Conservation (phyloP, 2,329 filamentous ascomycete species). For the Cladosporium oxysporum region DNA sequence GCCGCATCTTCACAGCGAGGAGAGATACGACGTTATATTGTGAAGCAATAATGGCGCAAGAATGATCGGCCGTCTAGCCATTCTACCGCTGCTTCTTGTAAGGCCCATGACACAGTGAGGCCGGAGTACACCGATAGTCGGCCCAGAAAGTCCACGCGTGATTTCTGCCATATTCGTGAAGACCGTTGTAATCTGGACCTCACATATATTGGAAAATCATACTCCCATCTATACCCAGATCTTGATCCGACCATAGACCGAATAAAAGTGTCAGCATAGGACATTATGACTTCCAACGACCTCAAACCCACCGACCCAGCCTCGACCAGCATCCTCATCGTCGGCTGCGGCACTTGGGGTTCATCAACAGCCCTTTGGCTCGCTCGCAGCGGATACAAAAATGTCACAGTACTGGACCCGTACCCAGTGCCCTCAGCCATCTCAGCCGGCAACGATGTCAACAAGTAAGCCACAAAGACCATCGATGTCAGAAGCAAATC, state of each 20-base stretch:
- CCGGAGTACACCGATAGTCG: constrained; percentile 2
- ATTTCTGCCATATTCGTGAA: not conserved
- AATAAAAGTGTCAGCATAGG: not conserved
- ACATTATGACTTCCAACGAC: not conserved
- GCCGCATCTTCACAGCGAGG: not conserved
- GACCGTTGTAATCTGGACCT: not conserved
- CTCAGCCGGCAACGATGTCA: constrained; percentile 54
- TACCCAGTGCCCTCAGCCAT: constrained; percentile 50
- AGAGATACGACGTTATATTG: not conserved
- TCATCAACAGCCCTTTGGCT: constrained; percentile 56
- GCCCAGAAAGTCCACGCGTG: not conserved
- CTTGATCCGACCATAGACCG: not conserved
- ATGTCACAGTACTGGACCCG: constrained; percentile 52
- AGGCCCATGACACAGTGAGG: not conserved
- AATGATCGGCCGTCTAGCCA: not conserved
- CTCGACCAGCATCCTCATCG: constrained; percentile 40
- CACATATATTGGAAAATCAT: not conserved
- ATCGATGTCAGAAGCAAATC: not conserved
- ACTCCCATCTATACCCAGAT: not conserved
- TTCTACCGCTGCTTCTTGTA: not conserved
- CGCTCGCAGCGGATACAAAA: constrained; percentile 50
- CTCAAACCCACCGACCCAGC: not conserved
- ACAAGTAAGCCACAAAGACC: constrained; percentile 37
- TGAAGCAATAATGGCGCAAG: not conserved
- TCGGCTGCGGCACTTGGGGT: constrained; percentile 56